Conservation (phyloP, 2,329 filamentous ascomycete species). For the Raffaelea arxii region DNA sequence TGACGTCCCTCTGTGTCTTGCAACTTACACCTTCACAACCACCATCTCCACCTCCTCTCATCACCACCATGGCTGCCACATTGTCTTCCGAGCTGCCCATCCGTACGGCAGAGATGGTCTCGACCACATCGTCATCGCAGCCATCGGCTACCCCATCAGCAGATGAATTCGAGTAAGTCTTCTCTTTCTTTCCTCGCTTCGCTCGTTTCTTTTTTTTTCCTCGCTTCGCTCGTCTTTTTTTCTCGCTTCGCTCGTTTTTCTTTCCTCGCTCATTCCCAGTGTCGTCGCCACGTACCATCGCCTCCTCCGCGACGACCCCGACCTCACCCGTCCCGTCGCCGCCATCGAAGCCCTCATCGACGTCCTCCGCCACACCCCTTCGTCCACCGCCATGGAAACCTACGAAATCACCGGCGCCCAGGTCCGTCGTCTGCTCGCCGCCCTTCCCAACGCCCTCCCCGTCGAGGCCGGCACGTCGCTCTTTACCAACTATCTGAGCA, state of each 20-base stretch:
- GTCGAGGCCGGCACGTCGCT: conserved; percentile 90
- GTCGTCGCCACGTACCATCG: conserved; percentile 46
- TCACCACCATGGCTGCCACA: too few relatives aligned
- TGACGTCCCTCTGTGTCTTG: too few relatives aligned
- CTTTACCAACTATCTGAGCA: conserved; percentile 88
- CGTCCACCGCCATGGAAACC: conserved; percentile 87
- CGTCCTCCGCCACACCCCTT: conserved; percentile 68
- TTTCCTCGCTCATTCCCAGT: conserved; percentile 20
- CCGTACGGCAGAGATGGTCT: too few relatives aligned
- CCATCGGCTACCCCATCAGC: too few relatives aligned
- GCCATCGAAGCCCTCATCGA: conserved; percentile 55
- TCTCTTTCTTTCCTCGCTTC: not conserved
- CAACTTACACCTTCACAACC: too few relatives aligned
- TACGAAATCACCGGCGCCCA: conserved; percentile 74
- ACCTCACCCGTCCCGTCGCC: conserved; percentile 91
- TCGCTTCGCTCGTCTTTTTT: too few relatives aligned
- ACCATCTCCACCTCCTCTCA: too few relatives aligned
- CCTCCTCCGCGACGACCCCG: conserved; percentile 56
- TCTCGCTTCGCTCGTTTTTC: too few relatives aligned
- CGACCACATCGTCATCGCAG: too few relatives aligned
- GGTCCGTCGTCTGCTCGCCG: conserved; percentile 65
- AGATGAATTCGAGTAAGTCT: conserved; percentile 25
- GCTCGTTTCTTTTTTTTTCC: not conserved
- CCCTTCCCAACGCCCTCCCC: conserved; percentile 80
- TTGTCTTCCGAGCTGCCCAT: too few relatives aligned